Evolutionary conservation across 345 rosid species (phyloP).

Genomic region (Balakata baccata): DNA sequence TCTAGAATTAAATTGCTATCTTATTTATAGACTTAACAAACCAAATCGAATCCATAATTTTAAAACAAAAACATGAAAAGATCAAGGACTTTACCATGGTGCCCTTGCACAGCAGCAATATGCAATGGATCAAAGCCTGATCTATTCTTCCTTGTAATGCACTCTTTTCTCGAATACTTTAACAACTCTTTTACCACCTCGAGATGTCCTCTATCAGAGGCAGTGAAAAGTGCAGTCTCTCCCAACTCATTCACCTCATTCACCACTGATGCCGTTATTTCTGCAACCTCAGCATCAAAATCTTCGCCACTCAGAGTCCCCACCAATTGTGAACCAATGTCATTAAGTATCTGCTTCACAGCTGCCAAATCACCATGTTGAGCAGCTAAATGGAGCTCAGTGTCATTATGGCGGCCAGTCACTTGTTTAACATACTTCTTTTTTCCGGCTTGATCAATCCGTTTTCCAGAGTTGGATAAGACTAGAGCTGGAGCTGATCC

Average conservation of each 20-base stretch:
- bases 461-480: constrained; percentile 71
- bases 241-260: constrained; percentile 93
- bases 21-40: neutral
- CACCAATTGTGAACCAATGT: constrained; percentile 63
- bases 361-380: constrained; percentile 79
- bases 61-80: neutral
- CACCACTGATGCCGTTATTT: constrained; percentile 74
- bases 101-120: constrained; percentile 81
- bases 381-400: constrained; percentile 83
- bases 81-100: constrained; percentile 57
- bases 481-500: constrained; percentile 79
- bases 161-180: constrained; percentile 74
- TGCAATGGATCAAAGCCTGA: constrained; percentile 84
- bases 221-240: constrained; percentile 81
- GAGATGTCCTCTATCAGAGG: constrained; percentile 87
- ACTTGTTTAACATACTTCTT: constrained; percentile 97
- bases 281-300: constrained; percentile 69
- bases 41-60: neutral
- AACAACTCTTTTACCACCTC: constrained; percentile 83
- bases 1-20: neutral
- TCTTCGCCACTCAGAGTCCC: constrained; percentile 72
- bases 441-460: constrained; percentile 82
- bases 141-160: constrained; percentile 68
- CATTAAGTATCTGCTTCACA: constrained; percentile 70
- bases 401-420: constrained; percentile 81